Base-by-base conservation (phyloP, 148 eudicot species). In the Bassia scoparia region DNA sequence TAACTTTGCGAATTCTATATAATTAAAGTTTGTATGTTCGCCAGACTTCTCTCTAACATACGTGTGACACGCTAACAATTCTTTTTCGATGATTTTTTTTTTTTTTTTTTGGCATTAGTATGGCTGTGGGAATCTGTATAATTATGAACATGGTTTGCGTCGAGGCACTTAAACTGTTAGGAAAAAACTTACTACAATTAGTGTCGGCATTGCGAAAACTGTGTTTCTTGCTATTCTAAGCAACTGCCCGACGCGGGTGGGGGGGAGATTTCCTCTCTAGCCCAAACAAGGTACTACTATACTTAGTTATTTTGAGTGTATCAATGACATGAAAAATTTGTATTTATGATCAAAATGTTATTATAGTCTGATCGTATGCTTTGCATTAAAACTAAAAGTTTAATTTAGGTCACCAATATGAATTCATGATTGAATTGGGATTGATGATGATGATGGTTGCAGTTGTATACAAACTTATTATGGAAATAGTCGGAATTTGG, bases 231-330 rank as follows among this genome's bases (percentile, higher is more conserved):
- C 67, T 88, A 21, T 83, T n/a, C 92, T 3, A 88, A 84, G 80
- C 92, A 88, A 44, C 76, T 86, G 2, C 73, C 71, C 11, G 86
- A 81, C 79, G 92, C 50, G 92, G 92, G 26, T 88, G 92, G 89
- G 92, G 92, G 63, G 92, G 86, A 78, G 84, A 86, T 76, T 86
- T 83, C 56, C 88, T 88, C 41, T 88, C 92, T 23, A 73, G 89
- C 61, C 54, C 86, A 71, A 77, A 84, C 29, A 88, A 86, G 89
- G 91, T 83, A 76, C 43, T 31, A 9, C 6, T 41, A 5, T 15
- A 20, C 4, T 58, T 58, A 10, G 8, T 27, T 10, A 11, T 4
- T 27, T 16, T 4, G 16, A n/a, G n/a, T n/a, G n/a, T n/a, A n/a
- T n/a, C n/a, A n/a, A n/a, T n/a, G n/a, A n/a, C n/a, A n/a, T n/a